Base-by-base conservation (phyloP, 805 yeast genomes). In the Cyberlindnera euphorbiiphila region DNA sequence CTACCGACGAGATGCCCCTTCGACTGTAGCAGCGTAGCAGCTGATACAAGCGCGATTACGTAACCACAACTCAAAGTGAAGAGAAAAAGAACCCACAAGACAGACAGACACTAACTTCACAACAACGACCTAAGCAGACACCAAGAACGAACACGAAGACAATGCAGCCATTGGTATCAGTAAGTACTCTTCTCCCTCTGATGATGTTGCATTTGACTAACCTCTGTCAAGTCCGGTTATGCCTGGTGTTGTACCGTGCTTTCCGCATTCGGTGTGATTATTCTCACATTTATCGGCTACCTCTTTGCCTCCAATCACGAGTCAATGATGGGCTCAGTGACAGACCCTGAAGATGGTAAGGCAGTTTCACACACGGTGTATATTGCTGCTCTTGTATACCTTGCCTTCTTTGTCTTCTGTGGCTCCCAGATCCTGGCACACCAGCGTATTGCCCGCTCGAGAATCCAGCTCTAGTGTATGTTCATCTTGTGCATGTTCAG, bases 211-310 rank as follows among this genome's bases (percentile, higher is more conserved):
- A 18, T 6, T 4, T 6, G 18, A 29, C 36, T 32, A 32, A 32
- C 36, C 9, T 6, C 5, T 12, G 17, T 25, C 21, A 39, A 79
- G 84, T 68, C 93, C 33, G 85, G 79, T 19, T 81, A 85, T 56
- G 98, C 98, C 17, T 91, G 95, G 85, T 87, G 85, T 62, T 91
- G 98, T 61, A 91, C 98, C 30, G 74, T 91, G 28, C 70, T 93
- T 30, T 88, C 97, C 34, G 88, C 93, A 12, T 91, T 91, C 60
- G 98, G 94, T 41, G 79, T 91, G 23, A 82, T 87, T 31, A 93
- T 91, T 40, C 74, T 91, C 32, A 73, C 94, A 9, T 84, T 85
- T 39, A 76, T 91, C 51, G 98, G 94, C 14, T 76, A 78, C 49
- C 71, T 91, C 46, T 91, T 93, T 68, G 70, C 82, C 50, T 68